Percentiles rank a stretch among this genome's conserved stretches.
Conservation (phyloP, 805 yeast genomes). For the Wickerhamiella occidentalis region DNA sequence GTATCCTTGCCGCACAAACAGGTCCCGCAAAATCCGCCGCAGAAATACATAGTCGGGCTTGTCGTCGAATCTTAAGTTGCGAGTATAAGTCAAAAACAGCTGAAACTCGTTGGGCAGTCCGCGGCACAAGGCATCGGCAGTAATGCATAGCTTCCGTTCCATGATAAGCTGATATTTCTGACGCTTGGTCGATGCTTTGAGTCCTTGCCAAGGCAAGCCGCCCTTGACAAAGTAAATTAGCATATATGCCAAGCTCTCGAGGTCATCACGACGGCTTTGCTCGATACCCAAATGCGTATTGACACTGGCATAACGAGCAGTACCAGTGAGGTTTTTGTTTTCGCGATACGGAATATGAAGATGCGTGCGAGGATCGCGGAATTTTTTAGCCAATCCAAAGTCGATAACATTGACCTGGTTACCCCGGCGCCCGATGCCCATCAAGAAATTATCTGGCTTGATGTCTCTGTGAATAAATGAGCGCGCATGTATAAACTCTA, state of each 20-base stretch:
- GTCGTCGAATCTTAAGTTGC: slow-evolving; percentile 86
- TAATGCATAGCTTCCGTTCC: slow-evolving; percentile 87
- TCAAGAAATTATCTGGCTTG: slow-evolving; percentile 72
- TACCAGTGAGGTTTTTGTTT: slow-evolving; percentile 91
- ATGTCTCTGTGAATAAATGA: slow-evolving; percentile 79
- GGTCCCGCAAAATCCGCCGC: slow-evolving; percentile 79
- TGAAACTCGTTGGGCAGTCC: slow-evolving; percentile 88
- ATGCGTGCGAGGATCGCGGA: slow-evolving; percentile 86
- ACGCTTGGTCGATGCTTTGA: slow-evolving; percentile 91
- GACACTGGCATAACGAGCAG: slow-evolving; percentile 91
- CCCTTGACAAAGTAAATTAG: slow-evolving; percentile 91
- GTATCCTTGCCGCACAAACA: slow-evolving; percentile 77
- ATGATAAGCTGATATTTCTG: slow-evolving; percentile 93
- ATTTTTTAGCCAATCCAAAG: slow-evolving; percentile 88
- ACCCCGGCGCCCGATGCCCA: slow-evolving; percentile 90
- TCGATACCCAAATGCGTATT: slow-evolving; percentile 96
- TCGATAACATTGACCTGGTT: slow-evolving; percentile 89
- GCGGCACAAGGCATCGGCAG: slow-evolving; percentile 72
- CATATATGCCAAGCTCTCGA: slow-evolving; percentile 90
- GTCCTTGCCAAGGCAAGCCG: slow-evolving; percentile 96
- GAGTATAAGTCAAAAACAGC: slow-evolving; percentile 76
- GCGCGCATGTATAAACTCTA: slow-evolving; percentile 91
- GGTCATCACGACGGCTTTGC: slow-evolving; percentile 91
- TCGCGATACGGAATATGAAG: slow-evolving; percentile 93
- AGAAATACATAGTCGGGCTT: slow-evolving; percentile 88